phyloP scores from a whole-genome alignment of 257 asterid genomes.

The Petrea volubilis region DNA sequence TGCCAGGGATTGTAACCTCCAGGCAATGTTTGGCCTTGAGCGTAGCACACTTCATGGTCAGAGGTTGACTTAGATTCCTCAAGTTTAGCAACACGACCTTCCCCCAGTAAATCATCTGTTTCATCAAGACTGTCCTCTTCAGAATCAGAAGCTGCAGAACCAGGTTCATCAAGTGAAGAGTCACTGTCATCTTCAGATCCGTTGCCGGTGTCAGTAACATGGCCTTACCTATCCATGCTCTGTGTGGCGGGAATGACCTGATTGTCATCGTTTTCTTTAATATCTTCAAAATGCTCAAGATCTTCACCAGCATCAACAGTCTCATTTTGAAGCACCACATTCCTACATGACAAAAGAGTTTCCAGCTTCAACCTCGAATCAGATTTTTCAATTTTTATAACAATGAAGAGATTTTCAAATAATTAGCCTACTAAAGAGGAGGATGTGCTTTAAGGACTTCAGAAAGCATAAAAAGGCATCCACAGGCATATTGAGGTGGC shows the following conservation, averaged over 20 bases:
- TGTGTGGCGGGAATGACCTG: slow-evolving; percentile 32
- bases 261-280: slow-evolving; percentile 52
- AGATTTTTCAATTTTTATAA: not conserved
- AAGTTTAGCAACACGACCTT: slow-evolving; percentile 30
- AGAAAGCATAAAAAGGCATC: slow-evolving; percentile 88
- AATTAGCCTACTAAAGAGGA: slow-evolving; percentile 78
- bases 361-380: slow-evolving; percentile 15
- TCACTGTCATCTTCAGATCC: slow-evolving; percentile 40
- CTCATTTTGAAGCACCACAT: slow-evolving; percentile 77
- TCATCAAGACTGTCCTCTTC: slow-evolving; percentile 43
- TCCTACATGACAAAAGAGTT: slow-evolving; percentile 48
- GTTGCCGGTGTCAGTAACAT: slow-evolving; percentile 31
- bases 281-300: slow-evolving; percentile 88
- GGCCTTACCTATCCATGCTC: slow-evolving; percentile 22
- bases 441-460: slow-evolving; percentile 95
- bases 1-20: slow-evolving; percentile 79
- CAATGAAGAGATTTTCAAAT: not conserved
- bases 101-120: slow-evolving; percentile 45
- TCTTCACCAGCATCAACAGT: slow-evolving; percentile 79
- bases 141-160: slow-evolving; percentile 44
- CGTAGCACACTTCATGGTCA: slow-evolving; percentile 18
- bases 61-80: slow-evolving; percentile 34
- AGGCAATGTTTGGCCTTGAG: slow-evolving; percentile 38
- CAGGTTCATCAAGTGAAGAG: slow-evolving; percentile 43
- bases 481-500: slow-evolving; percentile 98